phyloP scores from a whole-genome alignment of 768 basidiomycete genomes.

The Auricularia sp. region DNA sequence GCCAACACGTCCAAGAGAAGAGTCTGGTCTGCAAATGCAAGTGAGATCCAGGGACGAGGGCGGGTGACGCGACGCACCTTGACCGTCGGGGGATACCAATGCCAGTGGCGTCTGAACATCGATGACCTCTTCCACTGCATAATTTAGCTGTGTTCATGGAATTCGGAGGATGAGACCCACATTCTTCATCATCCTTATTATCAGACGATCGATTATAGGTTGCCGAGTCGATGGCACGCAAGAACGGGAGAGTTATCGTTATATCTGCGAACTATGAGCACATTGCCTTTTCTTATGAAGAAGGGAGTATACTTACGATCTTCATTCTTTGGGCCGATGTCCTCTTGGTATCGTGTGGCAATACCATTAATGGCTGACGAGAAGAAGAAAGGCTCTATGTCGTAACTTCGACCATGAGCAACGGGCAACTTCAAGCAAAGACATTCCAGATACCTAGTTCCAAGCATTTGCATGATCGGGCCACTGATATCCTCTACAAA shows the following conservation, averaged over 20 bases:
- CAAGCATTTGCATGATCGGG: constrained; percentile 45
- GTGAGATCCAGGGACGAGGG: neutral
- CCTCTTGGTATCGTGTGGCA: constrained; percentile 53
- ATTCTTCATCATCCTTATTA: neutral
- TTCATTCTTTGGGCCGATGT: constrained; percentile 25
- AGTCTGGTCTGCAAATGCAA: neutral
- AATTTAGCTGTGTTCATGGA: neutral
- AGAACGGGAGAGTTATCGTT: constrained; percentile 40
- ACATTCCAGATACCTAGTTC: constrained; percentile 32
- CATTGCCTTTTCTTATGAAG: neutral
- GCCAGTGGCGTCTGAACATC: neutral
- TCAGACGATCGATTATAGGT: neutral
- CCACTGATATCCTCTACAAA: constrained; percentile 43
- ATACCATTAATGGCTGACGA: constrained; percentile 58
- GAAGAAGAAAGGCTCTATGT: constrained; percentile 56
- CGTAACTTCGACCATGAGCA: constrained; percentile 27
- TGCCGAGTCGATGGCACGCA: constrained; percentile 3
- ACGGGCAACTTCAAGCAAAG: neutral
- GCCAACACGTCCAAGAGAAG: neutral
- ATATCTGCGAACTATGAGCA: constrained; percentile 36
- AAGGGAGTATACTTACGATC: constrained; percentile 36
- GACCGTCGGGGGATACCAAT: neutral
- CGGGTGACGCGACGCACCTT: neutral
- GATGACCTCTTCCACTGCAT: neutral
- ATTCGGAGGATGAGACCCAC: neutral